A percentile compares a stretch with the other conserved stretches of the same genome.
Conservation (phyloP, 2,329 filamentous ascomycete species). For the Fusarium veterinarium region DNA sequence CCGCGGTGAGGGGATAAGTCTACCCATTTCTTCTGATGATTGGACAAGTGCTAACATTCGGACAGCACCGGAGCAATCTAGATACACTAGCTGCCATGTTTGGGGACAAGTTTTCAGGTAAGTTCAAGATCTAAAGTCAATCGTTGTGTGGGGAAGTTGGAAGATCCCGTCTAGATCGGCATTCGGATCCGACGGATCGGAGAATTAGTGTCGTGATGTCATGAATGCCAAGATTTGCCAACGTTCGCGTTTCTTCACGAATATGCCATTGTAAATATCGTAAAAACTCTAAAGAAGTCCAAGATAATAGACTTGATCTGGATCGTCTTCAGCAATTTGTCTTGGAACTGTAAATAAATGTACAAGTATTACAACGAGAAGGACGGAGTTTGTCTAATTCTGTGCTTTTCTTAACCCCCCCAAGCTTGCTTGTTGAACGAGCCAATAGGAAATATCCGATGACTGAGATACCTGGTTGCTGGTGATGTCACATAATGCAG, state of each 20-base stretch:
- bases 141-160: constrained; percentile 10
- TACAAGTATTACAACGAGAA: not conserved
- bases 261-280: not conserved
- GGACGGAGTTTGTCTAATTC: not conserved
- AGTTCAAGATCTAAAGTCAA: not conserved
- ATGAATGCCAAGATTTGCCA: constrained; percentile 17
- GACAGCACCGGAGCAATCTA: constrained; percentile 28
- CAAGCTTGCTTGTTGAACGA: not conserved
- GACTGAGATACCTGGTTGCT: constrained; percentile 7
- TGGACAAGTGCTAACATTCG: constrained; percentile 44
- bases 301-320: not conserved
- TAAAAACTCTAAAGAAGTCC: not conserved
- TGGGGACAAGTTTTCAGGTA: not conserved
- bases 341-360: not conserved
- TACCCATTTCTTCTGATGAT: constrained; percentile 22
- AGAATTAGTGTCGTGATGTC: constrained; percentile 26
- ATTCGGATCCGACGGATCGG: constrained; percentile 18
- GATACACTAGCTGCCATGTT: not conserved
- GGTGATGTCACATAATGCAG: constrained; percentile 39
- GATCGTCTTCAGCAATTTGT: not conserved
- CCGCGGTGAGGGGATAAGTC: constrained; percentile 63
- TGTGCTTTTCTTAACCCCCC: not conserved
- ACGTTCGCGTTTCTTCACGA: not conserved
- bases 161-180: not conserved
- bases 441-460: constrained; percentile 24